Conservation (phyloP, 768 basidiomycete species). For the Vararia minispora region DNA sequence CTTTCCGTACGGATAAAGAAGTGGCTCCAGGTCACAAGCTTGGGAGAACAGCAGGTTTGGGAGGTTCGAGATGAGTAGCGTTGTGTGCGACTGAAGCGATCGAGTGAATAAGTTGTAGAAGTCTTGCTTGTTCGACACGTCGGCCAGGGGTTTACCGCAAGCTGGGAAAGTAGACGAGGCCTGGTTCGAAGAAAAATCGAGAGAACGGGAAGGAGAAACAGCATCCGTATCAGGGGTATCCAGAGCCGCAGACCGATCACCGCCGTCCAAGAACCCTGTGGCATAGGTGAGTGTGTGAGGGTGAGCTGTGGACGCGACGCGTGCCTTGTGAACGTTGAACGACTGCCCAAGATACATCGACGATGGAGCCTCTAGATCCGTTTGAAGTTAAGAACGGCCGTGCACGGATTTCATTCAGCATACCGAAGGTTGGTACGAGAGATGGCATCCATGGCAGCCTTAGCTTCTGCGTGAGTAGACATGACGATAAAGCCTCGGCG, state of each 20-base stretch:
- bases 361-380: conserved; percentile 49
- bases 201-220: conserved; percentile 15
- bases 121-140: not conserved
- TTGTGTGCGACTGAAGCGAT: conserved; percentile 5
- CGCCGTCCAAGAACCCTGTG: conserved; percentile 70
- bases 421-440: conserved; percentile 66
- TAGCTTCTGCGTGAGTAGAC: conserved; percentile 63
- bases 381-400: conserved; percentile 4
- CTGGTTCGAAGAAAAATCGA: conserved; percentile 10
- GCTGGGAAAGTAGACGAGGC: not conserved
- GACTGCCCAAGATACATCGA: conserved; percentile 82
- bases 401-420: conserved; percentile 9
- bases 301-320: too few species aligned
- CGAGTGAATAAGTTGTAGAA: not conserved
- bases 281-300: not conserved
- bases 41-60: conserved; percentile 59
- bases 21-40: conserved; percentile 55
- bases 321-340: conserved; percentile 80
- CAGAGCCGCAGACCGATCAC: conserved; percentile 59
- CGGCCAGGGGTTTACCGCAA: conserved; percentile 1
- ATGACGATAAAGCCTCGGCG: conserved; percentile 80
- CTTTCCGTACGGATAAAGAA: conserved; percentile 61
- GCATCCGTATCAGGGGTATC: conserved; percentile 24
- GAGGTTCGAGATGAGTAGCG: conserved; percentile 53
- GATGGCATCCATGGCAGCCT: conserved; percentile 49